Evolutionary conservation across 2,329 filamentous ascomycete species (phyloP).

Genomic region (Apiospora pterosperma): DNA sequence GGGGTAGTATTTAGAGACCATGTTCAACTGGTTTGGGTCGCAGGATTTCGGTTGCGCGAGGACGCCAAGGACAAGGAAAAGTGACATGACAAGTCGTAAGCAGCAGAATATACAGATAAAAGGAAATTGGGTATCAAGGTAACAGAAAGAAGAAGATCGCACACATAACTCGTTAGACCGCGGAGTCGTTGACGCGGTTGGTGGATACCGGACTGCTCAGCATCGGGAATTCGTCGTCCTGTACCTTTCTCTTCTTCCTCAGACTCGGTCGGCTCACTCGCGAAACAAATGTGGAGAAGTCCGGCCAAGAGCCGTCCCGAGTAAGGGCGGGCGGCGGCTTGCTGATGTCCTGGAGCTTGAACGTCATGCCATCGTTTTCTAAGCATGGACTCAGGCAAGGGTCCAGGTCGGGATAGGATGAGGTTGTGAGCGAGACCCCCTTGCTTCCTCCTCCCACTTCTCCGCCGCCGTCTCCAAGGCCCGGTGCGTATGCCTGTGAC

Average conservation of each 20-base stretch:
- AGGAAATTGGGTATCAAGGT: neutral
- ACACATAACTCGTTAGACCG: neutral
- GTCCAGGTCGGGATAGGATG: neutral
- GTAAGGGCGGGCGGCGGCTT: neutral
- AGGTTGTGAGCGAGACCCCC: neutral
- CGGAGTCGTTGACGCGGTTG: neutral
- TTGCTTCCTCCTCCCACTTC: neutral
- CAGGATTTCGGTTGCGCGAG: no score
- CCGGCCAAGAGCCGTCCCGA: neutral
- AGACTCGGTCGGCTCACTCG: neutral
- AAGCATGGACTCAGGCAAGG: neutral
- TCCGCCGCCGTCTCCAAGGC: neutral
- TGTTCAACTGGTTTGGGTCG: no score
- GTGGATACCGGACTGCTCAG: neutral
- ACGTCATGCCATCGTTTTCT: neutral
- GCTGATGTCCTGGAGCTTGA: neutral
- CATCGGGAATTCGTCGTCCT: neutral
- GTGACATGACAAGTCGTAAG: no score
- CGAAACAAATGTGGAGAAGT: neutral
- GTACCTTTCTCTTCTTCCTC: neutral
- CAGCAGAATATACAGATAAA: neutral
- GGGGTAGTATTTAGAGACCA: neutral
- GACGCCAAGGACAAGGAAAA: neutral
- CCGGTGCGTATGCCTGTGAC: neutral
- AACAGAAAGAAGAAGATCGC: neutral